A percentile compares a stretch with the other conserved stretches of the same genome.
phyloP scores from a whole-genome alignment of 768 basidiomycete genomes.

The Leccinum subgranulosum region DNA sequence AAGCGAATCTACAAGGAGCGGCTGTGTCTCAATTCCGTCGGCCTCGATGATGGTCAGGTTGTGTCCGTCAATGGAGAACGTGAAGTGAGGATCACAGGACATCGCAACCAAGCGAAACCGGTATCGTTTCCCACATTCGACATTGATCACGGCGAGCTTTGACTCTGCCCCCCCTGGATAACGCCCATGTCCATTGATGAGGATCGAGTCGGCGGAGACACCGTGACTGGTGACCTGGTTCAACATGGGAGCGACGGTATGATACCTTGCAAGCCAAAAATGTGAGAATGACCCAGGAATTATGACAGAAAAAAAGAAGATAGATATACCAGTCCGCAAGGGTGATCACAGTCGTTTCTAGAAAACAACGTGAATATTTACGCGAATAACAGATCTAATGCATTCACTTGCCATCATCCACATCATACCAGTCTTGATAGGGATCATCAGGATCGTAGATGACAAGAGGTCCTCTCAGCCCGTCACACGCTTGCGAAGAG shows the following conservation, averaged over 20 bases:
- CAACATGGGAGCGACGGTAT: background rate
- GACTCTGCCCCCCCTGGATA: constrained; percentile 34
- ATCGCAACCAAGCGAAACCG: constrained; percentile 48
- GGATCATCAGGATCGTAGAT: constrained; percentile 44
- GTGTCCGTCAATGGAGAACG: constrained; percentile 48
- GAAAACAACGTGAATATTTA: background rate
- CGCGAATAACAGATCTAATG: too few relatives aligned
- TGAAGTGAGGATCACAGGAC: constrained; percentile 41
- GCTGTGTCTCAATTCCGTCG: constrained; percentile 35
- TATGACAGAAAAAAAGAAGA: background rate
- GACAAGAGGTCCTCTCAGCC: constrained; percentile 37
- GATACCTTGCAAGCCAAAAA: background rate
- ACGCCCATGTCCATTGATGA: constrained; percentile 33
- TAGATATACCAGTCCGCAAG: constrained; percentile 1
- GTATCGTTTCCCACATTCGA: constrained; percentile 37
- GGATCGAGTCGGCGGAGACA: constrained; percentile 18
- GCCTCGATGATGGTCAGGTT: constrained; percentile 40
- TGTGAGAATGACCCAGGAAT: background rate
- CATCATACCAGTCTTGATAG: constrained; percentile 35
- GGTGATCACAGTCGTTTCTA: constrained; percentile 25
- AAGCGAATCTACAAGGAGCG: background rate
- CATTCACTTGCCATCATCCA: constrained; percentile 38
- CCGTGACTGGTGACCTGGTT: background rate
- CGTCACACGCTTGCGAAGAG: constrained; percentile 39
- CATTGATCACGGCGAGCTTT: constrained; percentile 38